phyloP scores from a whole-genome alignment of 2,329 filamentous ascomycete species.

The Leptographium lundbergii region DNA sequence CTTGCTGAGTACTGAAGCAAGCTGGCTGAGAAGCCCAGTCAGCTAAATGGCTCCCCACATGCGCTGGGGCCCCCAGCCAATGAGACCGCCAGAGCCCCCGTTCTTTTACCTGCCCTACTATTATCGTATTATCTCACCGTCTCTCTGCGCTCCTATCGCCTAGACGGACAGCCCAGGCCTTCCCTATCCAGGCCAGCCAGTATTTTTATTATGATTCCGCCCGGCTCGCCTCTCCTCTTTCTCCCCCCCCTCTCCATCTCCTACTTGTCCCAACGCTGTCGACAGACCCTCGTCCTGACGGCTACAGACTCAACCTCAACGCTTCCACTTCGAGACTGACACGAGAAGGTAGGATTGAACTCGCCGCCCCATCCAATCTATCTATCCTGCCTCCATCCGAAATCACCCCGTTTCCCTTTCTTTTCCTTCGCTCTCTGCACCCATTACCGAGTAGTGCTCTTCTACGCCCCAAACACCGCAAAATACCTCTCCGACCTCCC shows the following conservation, averaged over 20 bases:
- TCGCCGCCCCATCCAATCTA: not conserved
- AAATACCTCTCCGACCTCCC: not conserved
- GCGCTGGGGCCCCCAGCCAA: not conserved
- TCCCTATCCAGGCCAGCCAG: not conserved
- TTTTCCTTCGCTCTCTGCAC: not conserved
- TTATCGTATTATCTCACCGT: not conserved
- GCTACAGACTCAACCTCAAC: not conserved
- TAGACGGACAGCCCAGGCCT: not conserved
- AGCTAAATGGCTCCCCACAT: not conserved
- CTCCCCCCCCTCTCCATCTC: not conserved
- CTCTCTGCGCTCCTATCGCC: not conserved
- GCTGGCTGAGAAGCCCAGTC: not conserved
- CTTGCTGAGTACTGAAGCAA: not conserved
- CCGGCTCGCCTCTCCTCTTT: not conserved
- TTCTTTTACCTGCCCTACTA: not conserved
- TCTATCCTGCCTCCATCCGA: not conserved
- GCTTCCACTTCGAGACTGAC: not conserved
- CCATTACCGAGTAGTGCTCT: not conserved
- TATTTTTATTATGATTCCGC: not conserved
- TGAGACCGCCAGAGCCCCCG: not conserved
- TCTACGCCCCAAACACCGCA: not conserved
- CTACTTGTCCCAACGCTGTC: not conserved
- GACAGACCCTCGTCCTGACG: not conserved
- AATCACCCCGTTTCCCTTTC: not conserved
- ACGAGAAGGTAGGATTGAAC: not conserved